phyloP scores from a whole-genome alignment of 768 basidiomycete species.

The Pleurotus cornucopiae region DNA sequence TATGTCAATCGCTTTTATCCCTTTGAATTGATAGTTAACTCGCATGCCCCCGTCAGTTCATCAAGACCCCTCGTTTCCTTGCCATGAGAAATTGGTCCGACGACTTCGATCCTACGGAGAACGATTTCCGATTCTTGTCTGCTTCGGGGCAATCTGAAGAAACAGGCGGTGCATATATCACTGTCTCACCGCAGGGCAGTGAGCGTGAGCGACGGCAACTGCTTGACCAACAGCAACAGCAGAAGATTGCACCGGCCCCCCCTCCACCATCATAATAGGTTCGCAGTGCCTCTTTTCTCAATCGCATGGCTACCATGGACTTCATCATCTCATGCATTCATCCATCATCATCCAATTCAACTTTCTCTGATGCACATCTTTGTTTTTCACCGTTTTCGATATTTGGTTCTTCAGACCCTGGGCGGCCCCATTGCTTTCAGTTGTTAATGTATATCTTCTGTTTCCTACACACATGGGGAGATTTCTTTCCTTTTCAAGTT shows the following conservation, averaged over 20 bases:
- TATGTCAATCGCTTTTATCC: constrained; percentile 24
- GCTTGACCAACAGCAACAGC: neutral
- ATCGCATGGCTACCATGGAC: constrained; percentile 21
- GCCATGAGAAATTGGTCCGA: constrained; percentile 77
- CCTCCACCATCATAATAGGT: constrained; percentile 18
- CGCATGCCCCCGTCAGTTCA: constrained; percentile 51
- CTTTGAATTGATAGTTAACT: neutral
- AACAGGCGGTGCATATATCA: constrained; percentile 81
- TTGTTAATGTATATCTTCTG: constrained; percentile 21
- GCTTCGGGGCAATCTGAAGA: constrained; percentile 52
- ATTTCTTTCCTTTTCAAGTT: neutral
- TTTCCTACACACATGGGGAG: constrained; percentile 9
- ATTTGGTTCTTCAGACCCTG: constrained; percentile 21
- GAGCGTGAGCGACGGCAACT: constrained; percentile 57
- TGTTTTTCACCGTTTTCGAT: constrained; percentile 7
- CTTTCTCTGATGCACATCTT: constrained; percentile 8
- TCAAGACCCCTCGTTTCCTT: constrained; percentile 80
- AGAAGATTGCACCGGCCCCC: constrained; percentile 8
- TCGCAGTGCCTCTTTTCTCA: constrained; percentile 12
- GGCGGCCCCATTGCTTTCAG: constrained; percentile 18
- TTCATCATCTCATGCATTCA: constrained; percentile 21
- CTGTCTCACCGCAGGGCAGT: constrained; percentile 75
- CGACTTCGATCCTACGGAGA: constrained; percentile 65
- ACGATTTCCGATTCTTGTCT: constrained; percentile 53
- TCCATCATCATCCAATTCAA: constrained; percentile 11